Base-by-base conservation (phyloP, 176 grass and related monocot genomes). In the Juncus inflexus region DNA sequence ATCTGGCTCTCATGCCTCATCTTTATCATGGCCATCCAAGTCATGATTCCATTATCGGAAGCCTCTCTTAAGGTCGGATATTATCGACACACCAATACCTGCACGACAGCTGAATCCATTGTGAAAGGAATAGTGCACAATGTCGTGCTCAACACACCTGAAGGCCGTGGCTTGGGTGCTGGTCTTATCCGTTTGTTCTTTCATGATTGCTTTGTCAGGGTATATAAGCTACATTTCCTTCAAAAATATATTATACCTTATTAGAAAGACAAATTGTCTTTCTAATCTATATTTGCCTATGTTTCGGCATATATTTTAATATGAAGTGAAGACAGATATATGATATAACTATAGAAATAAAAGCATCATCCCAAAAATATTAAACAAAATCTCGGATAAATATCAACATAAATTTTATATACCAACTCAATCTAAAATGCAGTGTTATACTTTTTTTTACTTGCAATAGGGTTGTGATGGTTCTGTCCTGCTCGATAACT, bases 391-490 rank as follows among this genome's bases (percentile, higher is more conserved):
- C 19, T 28, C 1, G 19, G 19, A 28, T 28, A 28, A 28, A 28
- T 28, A 28, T 28, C 19, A 1, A 28, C 19, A 28, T 28, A 28
- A 28, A 28, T 28, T 28, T 28, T 28, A n/a, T 52, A 11, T 11
- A 1, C 15, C 3, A 55, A 4, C 6, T 37, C 55, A 69, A 38
- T 9, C 15, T 56, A 2, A 16, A 69, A 6, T 39, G 35, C 12
- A 37, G 45, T 38, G 41, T 47, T 47, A 9, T 47, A 9, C 41
- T 43, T 42, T 43, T 6, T 28, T 39, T 11, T 36, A 35, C 45
- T n/a, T 12, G 4, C 19, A 16, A 60, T 70, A 83, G 84, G 84
- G 84, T 0, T 83, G 85, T 9, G 85, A 83, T 5, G 85, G 76
- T 51, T 90, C 82, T 0, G 74, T 85, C 15, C 70, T 90, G 35